Evolutionary conservation across 805 yeast species (phyloP).

Genomic region (Cyberlindnera misumaiensis): DNA sequence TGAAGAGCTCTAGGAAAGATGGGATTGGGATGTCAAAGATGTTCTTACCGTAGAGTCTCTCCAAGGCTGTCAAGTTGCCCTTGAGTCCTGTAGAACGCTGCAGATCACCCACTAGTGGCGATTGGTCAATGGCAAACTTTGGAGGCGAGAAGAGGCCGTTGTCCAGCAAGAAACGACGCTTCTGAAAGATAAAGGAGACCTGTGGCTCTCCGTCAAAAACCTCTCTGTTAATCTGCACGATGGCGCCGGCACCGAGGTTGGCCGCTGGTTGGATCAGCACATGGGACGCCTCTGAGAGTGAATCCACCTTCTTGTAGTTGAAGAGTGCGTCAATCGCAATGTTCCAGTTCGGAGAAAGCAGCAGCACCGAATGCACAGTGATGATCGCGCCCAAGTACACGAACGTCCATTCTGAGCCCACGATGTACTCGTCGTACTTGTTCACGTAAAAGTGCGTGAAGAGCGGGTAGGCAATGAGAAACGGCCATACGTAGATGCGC

Average conservation of each 20-base stretch:
- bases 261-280: constrained; percentile 76
- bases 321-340: constrained; percentile 61
- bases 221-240: constrained; percentile 53
- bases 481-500: constrained; percentile 82
- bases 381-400: constrained; percentile 71
- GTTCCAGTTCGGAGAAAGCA: constrained; percentile 95
- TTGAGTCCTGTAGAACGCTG: constrained; percentile 49
- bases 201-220: constrained; percentile 54
- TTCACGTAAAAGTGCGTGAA: constrained; percentile 57
- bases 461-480: constrained; percentile 67
- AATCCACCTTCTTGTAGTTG: constrained; percentile 51
- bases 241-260: constrained; percentile 80
- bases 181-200: constrained; percentile 77
- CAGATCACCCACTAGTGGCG: constrained; percentile 49
- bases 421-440: constrained; percentile 75
- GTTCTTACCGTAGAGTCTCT: constrained; percentile 73
- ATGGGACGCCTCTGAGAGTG: constrained; percentile 59
- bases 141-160: constrained; percentile 70
- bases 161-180: constrained; percentile 76
- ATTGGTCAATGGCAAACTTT: constrained; percentile 52
- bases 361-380: constrained; percentile 65
- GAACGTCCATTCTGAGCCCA: constrained; percentile 93
- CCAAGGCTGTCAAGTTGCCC: constrained; percentile 43
- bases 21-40: constrained; percentile 94
- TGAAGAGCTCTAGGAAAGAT: constrained; percentile 80